Evolutionary conservation across 2,329 filamentous ascomycete genomes (phyloP).

Genomic region (Stachybotrys echinatus): DNA sequence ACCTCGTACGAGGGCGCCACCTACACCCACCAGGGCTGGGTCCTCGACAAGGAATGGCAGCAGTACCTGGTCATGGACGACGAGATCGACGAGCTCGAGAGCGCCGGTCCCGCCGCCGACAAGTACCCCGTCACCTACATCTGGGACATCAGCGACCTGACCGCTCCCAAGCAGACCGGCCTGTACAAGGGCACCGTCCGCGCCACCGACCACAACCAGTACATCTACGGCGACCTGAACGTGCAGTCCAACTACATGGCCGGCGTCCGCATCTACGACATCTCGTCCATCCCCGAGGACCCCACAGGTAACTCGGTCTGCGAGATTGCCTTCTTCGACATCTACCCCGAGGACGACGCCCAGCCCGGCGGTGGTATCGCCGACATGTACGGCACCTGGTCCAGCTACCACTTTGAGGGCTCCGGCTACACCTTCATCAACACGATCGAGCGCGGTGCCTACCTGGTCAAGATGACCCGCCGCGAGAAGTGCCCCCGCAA

Average conservation of each 20-base stretch:
- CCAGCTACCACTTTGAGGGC: not conserved
- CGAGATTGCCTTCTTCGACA: slow-evolving; percentile 40
- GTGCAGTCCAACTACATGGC: slow-evolving; percentile 43
- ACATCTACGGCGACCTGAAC: slow-evolving; percentile 31
- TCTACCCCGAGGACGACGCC: slow-evolving; percentile 39
- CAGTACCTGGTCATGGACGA: slow-evolving; percentile 43
- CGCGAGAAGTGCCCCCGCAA: slow-evolving; percentile 1
- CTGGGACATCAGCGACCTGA: slow-evolving; percentile 36
- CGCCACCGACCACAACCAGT: slow-evolving; percentile 42
- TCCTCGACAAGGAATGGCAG: slow-evolving; percentile 34
- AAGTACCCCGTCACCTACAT: slow-evolving; percentile 34
- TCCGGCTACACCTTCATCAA: slow-evolving; percentile 2
- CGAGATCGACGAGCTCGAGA: slow-evolving; percentile 42
- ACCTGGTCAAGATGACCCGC: not conserved
- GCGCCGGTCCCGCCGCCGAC: slow-evolving; percentile 15
- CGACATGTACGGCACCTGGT: slow-evolving; percentile 1
- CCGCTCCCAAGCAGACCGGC: slow-evolving; percentile 30
- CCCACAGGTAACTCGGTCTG: slow-evolving; percentile 32
- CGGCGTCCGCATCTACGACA: slow-evolving; percentile 33
- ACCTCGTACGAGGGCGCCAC: slow-evolving; percentile 47
- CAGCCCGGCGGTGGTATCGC: not conserved
- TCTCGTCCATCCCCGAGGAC: slow-evolving; percentile 24
- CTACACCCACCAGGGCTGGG: slow-evolving; percentile 52
- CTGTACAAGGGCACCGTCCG: slow-evolving; percentile 29
- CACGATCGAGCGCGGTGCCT: slow-evolving; percentile 2